Evolutionary conservation across 495 filamentous ascomycete genomes (phyloP), one percentile per base, ranked within the genome.

Genomic region (Margaritispora aquatica): DNA sequence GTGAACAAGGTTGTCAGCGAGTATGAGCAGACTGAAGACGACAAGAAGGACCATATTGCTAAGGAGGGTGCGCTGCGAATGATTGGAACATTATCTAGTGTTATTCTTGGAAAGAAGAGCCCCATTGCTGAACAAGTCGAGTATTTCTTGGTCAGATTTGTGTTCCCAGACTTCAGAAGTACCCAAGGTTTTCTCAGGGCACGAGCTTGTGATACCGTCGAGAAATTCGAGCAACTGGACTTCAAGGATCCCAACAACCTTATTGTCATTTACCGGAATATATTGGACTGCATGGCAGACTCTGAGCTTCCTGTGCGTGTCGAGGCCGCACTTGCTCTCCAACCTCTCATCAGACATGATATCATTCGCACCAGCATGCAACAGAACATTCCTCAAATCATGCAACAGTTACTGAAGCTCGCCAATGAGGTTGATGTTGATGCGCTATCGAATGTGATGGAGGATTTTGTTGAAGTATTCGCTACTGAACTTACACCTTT

Each of bases 391-490:
- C 92, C 95, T n/a, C 92, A 96, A 67, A 97, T 98, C 69, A 98
- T 98, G 94, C 94, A 98, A 73, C 92, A 97, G 72, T 77, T 98
- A 17, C 80, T 98, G 27, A 97, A 97, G 74, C 75, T 98, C 59
- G 93, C 94, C 24, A 96, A 96, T 68, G 92, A 96, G 73, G 91
- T 91, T 47, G 92, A 96, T 64, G 92, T 96, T 52, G 92, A 96
- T 71, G 90, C 92, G 19, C 73, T 96, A 20, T 90, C 92, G n/a
- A 96, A 96, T 64, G 92, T 96, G n/a, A 96, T 96, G 94, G 94
- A 98, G 70, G 95, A 98, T 66, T 97, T 97, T 70, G 94, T 98
- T 52, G 94, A 98, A 71, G 94, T 97, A 0, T 98, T 98, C 71
- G 92, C 94, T 19, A 76, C 89, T 1, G 95, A 98, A 69, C 80